Evolutionary conservation across 345 rosid genomes (phyloP).

Genomic region (Arabis hirsuta): DNA sequence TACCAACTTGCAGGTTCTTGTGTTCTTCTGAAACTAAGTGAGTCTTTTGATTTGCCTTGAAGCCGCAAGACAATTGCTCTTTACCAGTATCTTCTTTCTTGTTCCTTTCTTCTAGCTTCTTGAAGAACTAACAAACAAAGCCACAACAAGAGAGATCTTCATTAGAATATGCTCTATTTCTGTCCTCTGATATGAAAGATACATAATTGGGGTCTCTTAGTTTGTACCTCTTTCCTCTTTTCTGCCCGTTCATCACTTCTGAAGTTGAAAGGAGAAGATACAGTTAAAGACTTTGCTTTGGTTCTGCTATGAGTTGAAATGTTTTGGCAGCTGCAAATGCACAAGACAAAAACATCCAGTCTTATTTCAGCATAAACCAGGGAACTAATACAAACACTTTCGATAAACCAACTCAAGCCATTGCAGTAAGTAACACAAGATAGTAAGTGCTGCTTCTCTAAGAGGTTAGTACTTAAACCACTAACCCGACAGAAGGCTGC

Average conservation of each 20-base stretch:
- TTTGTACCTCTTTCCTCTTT: constrained; percentile 79
- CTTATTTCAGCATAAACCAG: constrained; percentile 7
- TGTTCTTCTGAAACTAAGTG: constrained; percentile 11
- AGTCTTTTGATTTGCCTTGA: constrained; percentile 46
- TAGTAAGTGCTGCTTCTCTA: background rate
- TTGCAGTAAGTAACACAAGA: constrained; percentile 15
- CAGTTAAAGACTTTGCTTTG: constrained; percentile 51
- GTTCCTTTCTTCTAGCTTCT: constrained; percentile 70
- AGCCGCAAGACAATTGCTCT: constrained; percentile 42
- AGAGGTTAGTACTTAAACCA: constrained; percentile 15
- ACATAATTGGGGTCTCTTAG: background rate
- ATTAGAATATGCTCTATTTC: constrained; percentile 3
- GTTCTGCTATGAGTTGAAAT: constrained; percentile 48
- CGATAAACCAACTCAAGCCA: background rate
- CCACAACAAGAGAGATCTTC: constrained; percentile 22
- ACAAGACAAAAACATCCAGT: constrained; percentile 4
- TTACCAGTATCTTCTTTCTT: constrained; percentile 48
- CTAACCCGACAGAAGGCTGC: constrained; percentile 48
- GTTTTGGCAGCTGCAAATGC: constrained; percentile 49
- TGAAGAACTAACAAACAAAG: constrained; percentile 54
- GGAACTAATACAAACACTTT: constrained; percentile 17
- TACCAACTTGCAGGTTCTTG: constrained; percentile 26
- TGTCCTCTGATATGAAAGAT: background rate
- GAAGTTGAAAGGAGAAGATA: constrained; percentile 67
- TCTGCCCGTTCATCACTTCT: constrained; percentile 85